Evolutionary conservation across 2,329 filamentous ascomycete genomes (phyloP).

Genomic region (Neopestalotiopsis sp.): DNA sequence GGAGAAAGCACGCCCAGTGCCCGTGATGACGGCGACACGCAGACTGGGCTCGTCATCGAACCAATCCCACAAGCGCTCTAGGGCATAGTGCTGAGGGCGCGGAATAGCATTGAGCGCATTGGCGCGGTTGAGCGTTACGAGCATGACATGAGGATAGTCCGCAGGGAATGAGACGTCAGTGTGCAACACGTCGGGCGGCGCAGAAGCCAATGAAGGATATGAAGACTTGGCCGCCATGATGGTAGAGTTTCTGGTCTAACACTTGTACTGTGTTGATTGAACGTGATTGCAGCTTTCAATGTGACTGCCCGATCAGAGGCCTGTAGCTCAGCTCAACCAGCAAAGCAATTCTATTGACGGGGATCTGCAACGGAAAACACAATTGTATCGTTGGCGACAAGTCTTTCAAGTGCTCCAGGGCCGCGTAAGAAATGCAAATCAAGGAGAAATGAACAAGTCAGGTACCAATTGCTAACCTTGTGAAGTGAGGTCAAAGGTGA

Average conservation of each 20-base stretch:
- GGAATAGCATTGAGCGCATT: constrained; percentile 63
- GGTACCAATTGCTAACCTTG: neutral
- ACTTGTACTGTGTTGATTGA: neutral
- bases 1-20: constrained; percentile 68
- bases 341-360: no score
- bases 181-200: constrained; percentile 47
- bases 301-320: no score
- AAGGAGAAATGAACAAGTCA: neutral
- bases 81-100: constrained; percentile 50
- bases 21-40: constrained; percentile 67
- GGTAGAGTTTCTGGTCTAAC: neutral
- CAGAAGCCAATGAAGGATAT: constrained; percentile 30
- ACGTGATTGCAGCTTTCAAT: no score
- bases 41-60: constrained; percentile 67
- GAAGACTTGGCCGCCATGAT: neutral
- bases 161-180: constrained; percentile 54
- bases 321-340: no score
- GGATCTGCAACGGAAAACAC: no score
- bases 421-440: no score
- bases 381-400: no score
- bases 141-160: constrained; percentile 53
- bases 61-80: constrained; percentile 59
- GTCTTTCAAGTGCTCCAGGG: no score
- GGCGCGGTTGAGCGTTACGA: constrained; percentile 65
- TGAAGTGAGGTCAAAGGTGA: neutral